These are phyloP conservation scores for Podospora pseudoanserina DNA, from an alignment of 495 filamentous ascomycete species.

Conservation along the genomic window DNA sequence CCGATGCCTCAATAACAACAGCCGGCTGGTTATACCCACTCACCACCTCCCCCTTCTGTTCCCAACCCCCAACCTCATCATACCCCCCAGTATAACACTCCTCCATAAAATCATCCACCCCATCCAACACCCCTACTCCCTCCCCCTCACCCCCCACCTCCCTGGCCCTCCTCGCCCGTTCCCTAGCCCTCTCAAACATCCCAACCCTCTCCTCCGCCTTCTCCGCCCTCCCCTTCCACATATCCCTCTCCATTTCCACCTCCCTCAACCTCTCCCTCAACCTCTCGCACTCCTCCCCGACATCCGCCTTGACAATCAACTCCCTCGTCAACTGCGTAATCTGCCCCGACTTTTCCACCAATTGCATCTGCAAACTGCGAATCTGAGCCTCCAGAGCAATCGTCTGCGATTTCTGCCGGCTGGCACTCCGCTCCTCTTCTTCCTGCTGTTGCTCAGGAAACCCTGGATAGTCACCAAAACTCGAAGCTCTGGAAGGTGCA, in stretches of 20 bases:
- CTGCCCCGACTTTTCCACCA: slow-evolving; percentile 41
- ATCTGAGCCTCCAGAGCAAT: slow-evolving; percentile 45
- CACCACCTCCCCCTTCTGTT: background rate
- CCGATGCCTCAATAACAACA: background rate
- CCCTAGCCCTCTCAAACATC: slow-evolving; percentile 35
- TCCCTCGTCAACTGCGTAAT: slow-evolving; percentile 38
- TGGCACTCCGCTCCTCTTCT: slow-evolving; percentile 10
- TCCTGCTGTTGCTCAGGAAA: background rate
- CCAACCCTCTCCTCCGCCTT: slow-evolving; percentile 46
- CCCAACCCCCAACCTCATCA: background rate
- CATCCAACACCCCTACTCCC: background rate
- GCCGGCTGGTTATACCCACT: background rate
- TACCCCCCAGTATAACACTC: background rate
- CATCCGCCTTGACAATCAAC: slow-evolving; percentile 36
- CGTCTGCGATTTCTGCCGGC: slow-evolving; percentile 22
- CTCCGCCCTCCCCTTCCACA: slow-evolving; percentile 51
- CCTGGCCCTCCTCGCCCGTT: background rate
- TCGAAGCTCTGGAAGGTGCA: background rate
- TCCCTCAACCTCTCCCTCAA: slow-evolving; percentile 44
- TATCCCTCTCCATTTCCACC: slow-evolving; percentile 40
- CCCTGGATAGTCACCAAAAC: background rate
- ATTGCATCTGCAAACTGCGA: slow-evolving; percentile 40
- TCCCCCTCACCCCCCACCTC: background rate
- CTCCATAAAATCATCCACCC: background rate
- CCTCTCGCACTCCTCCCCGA: slow-evolving; percentile 35